Percentiles rank a stretch among this genome's conserved stretches.
Evolutionary conservation across 108 stramenopile genomes (phyloP).

Genomic region (Aurantiochytrium sp.): DNA sequence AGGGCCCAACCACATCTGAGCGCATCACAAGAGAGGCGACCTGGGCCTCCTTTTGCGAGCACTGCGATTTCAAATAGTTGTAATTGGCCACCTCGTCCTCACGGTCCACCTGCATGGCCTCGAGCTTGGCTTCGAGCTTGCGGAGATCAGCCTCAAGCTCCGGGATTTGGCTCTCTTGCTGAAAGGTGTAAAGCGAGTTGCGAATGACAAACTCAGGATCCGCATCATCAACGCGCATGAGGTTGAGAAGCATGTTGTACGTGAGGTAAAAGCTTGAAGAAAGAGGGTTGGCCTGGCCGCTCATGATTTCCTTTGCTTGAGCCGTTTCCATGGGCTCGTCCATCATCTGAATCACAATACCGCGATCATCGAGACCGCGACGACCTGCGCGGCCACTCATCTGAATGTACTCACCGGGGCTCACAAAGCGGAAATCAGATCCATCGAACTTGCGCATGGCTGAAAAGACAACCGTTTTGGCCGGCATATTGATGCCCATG

Average conservation of each 20-base stretch:
- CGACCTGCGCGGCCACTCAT: constrained; percentile 97
- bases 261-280: constrained; percentile 88
- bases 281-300: constrained; percentile 83
- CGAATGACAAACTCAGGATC: constrained; percentile 90
- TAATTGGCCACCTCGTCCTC: constrained; percentile 64
- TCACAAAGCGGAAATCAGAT: constrained; percentile 44
- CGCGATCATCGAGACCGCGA: constrained; percentile 94
- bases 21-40: constrained; percentile 68
- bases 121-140: constrained; percentile 57
- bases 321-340: constrained; percentile 97
- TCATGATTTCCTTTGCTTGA: constrained; percentile 81
- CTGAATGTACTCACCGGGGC: constrained; percentile 88
- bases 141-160: constrained; percentile 62
- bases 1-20: constrained; percentile 78
- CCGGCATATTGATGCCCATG: constrained; percentile 99
- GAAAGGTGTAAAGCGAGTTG: constrained; percentile 90
- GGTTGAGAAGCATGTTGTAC: constrained; percentile 97
- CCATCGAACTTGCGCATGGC: constrained; percentile 95
- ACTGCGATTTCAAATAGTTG: constrained; percentile 68
- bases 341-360: constrained; percentile 98
- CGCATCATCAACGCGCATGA: constrained; percentile 95
- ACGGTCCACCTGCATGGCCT: constrained; percentile 55
- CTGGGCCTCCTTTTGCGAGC: constrained; percentile 59
- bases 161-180: constrained; percentile 68
- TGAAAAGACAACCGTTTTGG: constrained; percentile 98